phyloP scores from a whole-genome alignment of 441 rosid genomes.

The Populus trichocarpa region DNA sequence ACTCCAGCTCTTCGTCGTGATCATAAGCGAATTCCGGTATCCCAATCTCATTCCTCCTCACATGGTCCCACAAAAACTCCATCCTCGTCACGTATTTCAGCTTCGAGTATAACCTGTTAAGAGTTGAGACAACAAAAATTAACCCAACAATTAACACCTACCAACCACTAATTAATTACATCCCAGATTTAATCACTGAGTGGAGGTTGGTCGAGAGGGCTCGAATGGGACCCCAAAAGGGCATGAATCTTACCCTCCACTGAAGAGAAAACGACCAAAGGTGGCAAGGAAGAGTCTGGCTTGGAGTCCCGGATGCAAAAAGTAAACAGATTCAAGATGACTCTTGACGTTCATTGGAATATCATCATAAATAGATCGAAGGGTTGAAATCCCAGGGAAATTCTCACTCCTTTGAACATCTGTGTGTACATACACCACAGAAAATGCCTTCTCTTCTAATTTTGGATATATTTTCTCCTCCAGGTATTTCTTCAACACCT shows the following conservation, averaged over 20 bases:
- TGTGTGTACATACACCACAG: conserved; percentile 65
- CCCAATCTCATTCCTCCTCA: conserved; percentile 71
- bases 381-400: conserved; percentile 68
- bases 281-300: conserved; percentile 80
- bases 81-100: conserved; percentile 63
- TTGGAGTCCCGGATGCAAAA: conserved; percentile 72
- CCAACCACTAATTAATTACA: neutral
- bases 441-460: conserved; percentile 51
- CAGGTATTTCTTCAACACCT: conserved; percentile 49
- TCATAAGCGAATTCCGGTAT: conserved; percentile 71
- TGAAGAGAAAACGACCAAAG: conserved; percentile 66
- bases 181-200: neutral
- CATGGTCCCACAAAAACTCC: conserved; percentile 77
- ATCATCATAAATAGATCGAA: conserved; percentile 67
- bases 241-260: conserved; percentile 49
- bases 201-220: neutral
- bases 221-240: neutral
- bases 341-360: conserved; percentile 57
- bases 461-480: conserved; percentile 57
- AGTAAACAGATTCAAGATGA: conserved; percentile 64
- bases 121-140: neutral
- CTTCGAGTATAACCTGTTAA: conserved; percentile 50
- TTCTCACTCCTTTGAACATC: conserved; percentile 61
- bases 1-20: conserved; percentile 69
- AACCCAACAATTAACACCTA: neutral